Evolutionary conservation across 768 basidiomycete species (phyloP).

Genomic region (Suillus brevipes): DNA sequence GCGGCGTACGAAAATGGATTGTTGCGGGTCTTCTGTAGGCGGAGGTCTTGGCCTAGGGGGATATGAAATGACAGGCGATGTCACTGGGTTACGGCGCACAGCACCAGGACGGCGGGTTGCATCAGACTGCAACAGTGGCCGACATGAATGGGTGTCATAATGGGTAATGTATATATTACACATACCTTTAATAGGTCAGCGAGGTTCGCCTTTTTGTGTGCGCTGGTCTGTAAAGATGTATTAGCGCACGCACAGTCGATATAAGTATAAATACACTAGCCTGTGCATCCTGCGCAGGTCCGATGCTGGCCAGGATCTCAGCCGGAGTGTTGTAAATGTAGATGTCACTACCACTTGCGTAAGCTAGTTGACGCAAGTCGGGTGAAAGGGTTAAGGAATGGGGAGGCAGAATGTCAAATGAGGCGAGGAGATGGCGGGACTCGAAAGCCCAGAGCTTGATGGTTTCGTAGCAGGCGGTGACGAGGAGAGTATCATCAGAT

Average conservation of each 20-base stretch:
- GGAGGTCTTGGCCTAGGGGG: background rate
- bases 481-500: background rate
- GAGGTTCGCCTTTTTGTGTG: background rate
- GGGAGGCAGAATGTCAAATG: background rate
- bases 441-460: constrained; percentile 3
- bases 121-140: background rate
- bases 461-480: background rate
- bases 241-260: background rate
- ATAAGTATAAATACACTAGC: too few species aligned
- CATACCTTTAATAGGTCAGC: background rate
- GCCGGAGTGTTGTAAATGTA: background rate
- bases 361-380: constrained; percentile 2
- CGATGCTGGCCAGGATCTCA: background rate
- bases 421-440: background rate
- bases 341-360: background rate
- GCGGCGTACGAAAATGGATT: background rate
- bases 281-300: background rate
- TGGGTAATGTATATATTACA: background rate
- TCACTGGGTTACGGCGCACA: background rate
- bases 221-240: background rate
- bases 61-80: background rate
- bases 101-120: background rate
- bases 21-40: background rate
- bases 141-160: background rate
- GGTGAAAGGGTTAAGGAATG: background rate